A percentile compares a stretch with the other conserved stretches of the same genome.
These are phyloP conservation scores for Pontederia paniculata DNA, from an alignment of 176 grass and related monocot genomes.

Conservation along the genomic window DNA sequence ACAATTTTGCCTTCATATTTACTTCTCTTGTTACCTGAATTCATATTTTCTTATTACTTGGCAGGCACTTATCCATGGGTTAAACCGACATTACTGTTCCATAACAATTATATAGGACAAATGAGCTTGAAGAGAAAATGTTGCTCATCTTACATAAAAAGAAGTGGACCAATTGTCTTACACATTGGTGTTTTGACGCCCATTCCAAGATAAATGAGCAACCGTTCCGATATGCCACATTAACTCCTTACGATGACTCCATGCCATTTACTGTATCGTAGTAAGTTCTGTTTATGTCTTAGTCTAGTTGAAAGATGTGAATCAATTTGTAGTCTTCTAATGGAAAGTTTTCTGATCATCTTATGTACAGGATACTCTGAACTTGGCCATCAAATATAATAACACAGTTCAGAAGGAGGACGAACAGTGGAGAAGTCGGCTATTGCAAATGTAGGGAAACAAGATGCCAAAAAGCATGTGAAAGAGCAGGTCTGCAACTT, in stretches of 20 bases:
- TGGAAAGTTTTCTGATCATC: too few species aligned
- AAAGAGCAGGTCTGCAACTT: constrained; percentile 94
- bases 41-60: constrained; percentile 9
- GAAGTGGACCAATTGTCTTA: constrained; percentile 95
- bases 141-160: constrained; percentile 90
- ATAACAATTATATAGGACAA: constrained; percentile 98
- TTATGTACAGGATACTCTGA: constrained; percentile 72
- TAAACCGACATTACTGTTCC: constrained; percentile 97
- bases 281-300: too few species aligned
- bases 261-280: too few species aligned
- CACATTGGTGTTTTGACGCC: constrained; percentile 53
- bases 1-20: too few species aligned
- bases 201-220: constrained; percentile 93
- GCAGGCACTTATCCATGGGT: constrained; percentile 86
- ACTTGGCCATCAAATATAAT: constrained; percentile 92
- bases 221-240: constrained; percentile 66
- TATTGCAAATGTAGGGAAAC: constrained; percentile 89
- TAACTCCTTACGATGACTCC: too few species aligned
- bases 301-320: too few species aligned
- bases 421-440: constrained; percentile 82
- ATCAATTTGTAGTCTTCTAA: too few species aligned
- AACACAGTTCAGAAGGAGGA: constrained; percentile 98
- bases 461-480: constrained; percentile 96
- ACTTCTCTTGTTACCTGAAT: constrained; percentile 3
- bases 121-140: constrained; percentile 99